Evolutionary conservation across 139 green algal species (phyloP), one percentile per base, ranked within the genome.

Genomic region (Asterochloris sp.): DNA sequence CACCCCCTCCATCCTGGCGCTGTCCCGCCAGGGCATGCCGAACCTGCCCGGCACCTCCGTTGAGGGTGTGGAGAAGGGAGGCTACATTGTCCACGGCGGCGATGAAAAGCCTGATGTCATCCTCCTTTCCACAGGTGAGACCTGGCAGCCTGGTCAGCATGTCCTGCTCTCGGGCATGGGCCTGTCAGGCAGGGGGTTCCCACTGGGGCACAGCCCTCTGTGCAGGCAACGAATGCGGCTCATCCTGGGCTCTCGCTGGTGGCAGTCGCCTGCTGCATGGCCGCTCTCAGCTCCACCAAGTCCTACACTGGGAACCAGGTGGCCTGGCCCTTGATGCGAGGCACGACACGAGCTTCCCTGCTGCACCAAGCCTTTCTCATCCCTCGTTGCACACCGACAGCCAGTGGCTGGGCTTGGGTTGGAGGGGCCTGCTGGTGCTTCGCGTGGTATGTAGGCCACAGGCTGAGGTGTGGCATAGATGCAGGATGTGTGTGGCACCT

Each of bases 21-120:
- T 98, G 66, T 99, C 97, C 9, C 94, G 97, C 85, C 97, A 99
- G 89, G 95, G 93, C 88, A 96, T 99, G 92, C 93, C 94, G 86
- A 98, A 98, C 93, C 89, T 98, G 85, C 85, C 92, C 62, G 88
- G 87, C 88, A 95, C 92, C 85, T 93, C 86, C 75, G 86, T 91
- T 13, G 96, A 98, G 86, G 89, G 87, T 76, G 89, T 90, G 27
- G 83, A 77, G 19, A 98, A 97, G 94, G 97, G 97, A 84, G 97
- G 80, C 71, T 99, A 99, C 91, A 89, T 91, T 69, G 91, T 99
- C 81, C 83, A 91, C 13, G 91, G 91, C 73, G 84, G 83, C 62
- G 84, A 85, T 75, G 82, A 67, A 38, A 89, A 89, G 69, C 93
- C 95, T 79, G 96, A 99, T 78, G 87, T 93, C 69, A 98, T 99